Percentiles rank a stretch among this genome's conserved stretches.
Evolutionary conservation across 176 grass and related monocot species (phyloP).

Genomic region (Ampelocalamus luodianensis): DNA sequence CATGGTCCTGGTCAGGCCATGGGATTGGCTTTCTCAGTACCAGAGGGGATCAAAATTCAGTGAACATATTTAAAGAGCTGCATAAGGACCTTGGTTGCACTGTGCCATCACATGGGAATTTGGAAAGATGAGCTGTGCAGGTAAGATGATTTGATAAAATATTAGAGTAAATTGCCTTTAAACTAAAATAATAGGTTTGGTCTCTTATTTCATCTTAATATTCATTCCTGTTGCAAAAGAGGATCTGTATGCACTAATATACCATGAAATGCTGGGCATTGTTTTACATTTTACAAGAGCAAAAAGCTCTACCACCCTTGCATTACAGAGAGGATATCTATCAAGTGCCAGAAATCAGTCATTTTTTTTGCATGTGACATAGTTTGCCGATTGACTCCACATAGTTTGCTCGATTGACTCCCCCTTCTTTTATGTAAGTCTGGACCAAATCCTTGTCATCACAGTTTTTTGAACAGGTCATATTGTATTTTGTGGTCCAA

Average conservation of each 20-base stretch:
- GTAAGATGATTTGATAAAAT: too few relatives aligned
- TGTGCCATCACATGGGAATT: too few relatives aligned
- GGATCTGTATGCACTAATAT: constrained; percentile 3
- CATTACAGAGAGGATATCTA: not conserved
- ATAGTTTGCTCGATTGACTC: not conserved
- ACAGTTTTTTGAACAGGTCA: not conserved
- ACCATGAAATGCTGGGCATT: not conserved
- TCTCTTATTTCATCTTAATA: not conserved
- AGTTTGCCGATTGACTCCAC: too few relatives aligned
- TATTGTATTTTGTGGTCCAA: constrained; percentile 4
- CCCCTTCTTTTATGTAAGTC: not conserved
- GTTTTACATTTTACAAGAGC: constrained; percentile 12
- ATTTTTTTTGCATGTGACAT: not conserved
- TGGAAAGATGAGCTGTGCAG: too few relatives aligned
- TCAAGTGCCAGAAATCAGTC: not conserved
- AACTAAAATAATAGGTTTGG: constrained; percentile 19
- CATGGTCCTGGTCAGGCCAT: constrained; percentile 89
- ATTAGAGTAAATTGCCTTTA: too few relatives aligned
- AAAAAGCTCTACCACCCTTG: not conserved
- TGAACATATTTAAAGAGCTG: too few relatives aligned
- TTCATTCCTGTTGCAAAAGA: not conserved
- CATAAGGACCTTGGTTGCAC: too few relatives aligned
- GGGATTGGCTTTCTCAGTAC: constrained; percentile 94
- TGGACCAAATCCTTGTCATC: not conserved
- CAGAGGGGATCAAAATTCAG: constrained; percentile 83